Evolutionary conservation across 768 basidiomycete species (phyloP).

Genomic region (Lanmaoa pseudosensibilis): DNA sequence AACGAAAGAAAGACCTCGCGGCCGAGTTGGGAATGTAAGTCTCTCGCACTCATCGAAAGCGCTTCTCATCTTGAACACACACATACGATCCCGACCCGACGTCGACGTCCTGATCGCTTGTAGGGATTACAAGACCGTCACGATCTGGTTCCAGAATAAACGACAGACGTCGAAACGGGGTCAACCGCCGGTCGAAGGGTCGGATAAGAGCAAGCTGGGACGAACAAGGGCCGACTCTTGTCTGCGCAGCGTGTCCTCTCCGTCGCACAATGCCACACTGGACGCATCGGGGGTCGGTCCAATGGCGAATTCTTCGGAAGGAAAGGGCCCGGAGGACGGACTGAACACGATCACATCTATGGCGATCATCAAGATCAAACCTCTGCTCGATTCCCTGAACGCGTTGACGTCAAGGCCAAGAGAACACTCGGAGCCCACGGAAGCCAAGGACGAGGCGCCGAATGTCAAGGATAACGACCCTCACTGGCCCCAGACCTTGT

Average conservation of each 20-base stretch:
- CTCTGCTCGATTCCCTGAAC: conserved; percentile 22
- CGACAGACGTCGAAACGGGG: conserved; percentile 52
- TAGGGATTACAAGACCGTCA: conserved; percentile 47
- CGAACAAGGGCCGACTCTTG: conserved; percentile 19
- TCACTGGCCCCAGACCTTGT: not conserved
- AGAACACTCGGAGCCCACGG: not conserved
- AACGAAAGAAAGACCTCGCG: conserved; percentile 31
- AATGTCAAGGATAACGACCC: conserved; percentile 1
- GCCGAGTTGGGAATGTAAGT: conserved; percentile 31
- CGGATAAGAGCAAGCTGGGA: not conserved
- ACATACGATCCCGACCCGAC: not conserved
- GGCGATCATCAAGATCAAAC: conserved; percentile 24
- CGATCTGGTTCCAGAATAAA: conserved; percentile 87
- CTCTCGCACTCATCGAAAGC: not conserved
- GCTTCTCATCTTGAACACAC: not conserved
- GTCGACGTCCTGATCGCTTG: not conserved
- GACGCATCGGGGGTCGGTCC: not conserved
- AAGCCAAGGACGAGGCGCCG: not conserved
- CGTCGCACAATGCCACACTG: conserved; percentile 30
- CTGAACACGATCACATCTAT: conserved; percentile 9
- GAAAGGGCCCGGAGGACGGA: not conserved
- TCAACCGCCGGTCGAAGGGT: conserved; percentile 6
- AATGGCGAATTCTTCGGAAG: not conserved
- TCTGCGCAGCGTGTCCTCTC: conserved; percentile 31
- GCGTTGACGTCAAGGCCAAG: conserved; percentile 11